Conservation (phyloP, 1,139 yeast species). For the Torulaspora pretoriensis region DNA sequence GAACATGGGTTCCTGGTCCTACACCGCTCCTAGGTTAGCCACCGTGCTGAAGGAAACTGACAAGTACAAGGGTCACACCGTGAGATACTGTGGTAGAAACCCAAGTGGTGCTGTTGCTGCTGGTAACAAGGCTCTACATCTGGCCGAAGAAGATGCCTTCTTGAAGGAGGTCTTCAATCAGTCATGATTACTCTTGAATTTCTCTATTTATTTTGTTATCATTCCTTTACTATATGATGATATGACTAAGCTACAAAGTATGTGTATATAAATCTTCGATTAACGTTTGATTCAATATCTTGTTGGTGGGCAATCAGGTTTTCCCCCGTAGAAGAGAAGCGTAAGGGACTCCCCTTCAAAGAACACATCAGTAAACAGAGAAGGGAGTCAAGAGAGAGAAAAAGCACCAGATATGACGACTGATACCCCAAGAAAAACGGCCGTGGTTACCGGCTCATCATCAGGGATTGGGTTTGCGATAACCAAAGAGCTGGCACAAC, state of each 20-base stretch:
- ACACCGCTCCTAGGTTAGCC: slow-evolving; percentile 72
- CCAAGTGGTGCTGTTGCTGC: slow-evolving; percentile 99
- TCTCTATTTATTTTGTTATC: slow-evolving; percentile 5
- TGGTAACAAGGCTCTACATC: slow-evolving; percentile 86
- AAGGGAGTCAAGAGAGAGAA: not conserved
- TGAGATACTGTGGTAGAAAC: slow-evolving; percentile 95
- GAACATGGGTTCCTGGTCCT: slow-evolving; percentile 91
- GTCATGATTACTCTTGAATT: slow-evolving; percentile 3
- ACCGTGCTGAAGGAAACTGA: slow-evolving; percentile 74
- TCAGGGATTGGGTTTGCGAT: slow-evolving; percentile 75
- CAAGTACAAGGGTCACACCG: slow-evolving; percentile 49
- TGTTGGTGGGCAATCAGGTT: not conserved
- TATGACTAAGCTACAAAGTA: slow-evolving; percentile 6
- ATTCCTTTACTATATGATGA: slow-evolving; percentile 5
- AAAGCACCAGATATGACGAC: slow-evolving; percentile 1
- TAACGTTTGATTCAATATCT: not conserved
- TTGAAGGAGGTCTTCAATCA: slow-evolving; percentile 64
- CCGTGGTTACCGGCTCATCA: slow-evolving; percentile 73
- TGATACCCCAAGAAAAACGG: slow-evolving; percentile 35
- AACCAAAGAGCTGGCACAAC: slow-evolving; percentile 57
- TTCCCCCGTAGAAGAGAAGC: not conserved
- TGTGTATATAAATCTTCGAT: slow-evolving; percentile 5
- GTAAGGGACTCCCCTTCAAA: not conserved
- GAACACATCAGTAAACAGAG: too few species aligned
- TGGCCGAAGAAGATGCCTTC: slow-evolving; percentile 84